Base-by-base conservation (phyloP, 441 rosid genomes). In the Mallotus repandus region DNA sequence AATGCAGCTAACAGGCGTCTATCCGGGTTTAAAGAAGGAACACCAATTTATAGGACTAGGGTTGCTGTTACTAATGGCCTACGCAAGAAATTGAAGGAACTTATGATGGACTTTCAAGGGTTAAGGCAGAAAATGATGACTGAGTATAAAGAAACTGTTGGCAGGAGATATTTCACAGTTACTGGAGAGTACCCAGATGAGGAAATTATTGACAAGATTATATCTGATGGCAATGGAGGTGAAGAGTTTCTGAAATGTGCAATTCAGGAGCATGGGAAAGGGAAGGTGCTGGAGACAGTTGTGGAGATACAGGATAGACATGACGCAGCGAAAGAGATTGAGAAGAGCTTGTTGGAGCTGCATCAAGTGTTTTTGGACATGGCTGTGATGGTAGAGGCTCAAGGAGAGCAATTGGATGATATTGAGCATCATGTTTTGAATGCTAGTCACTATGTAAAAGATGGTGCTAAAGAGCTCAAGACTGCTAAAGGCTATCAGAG, bases 101-200 rank as follows among this genome's bases (percentile, higher is more conserved):
- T 95, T 69, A 95, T 95, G 98, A 87, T 95, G 98, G 98, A 93
- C 68, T 95, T 95, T 74, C 99, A 95, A 69, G 96, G 80, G 14
- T 52, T 91, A 71, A 88, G 99, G 74, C 98, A 91, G 84, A 91
- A 80, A 81, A 89, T 89, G 92, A 91, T 93, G 94, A 86, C 87
- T 0, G 98, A 95, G 88, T 85, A 93, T 21, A 91, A 91, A 75
- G 97, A 95, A n/a, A 88, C 96, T 10, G 87, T 95, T 22, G 97
- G 90, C 69, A 87, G 97, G 80, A 85, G 98, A 78, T 95, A 95
- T 79, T 95, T 81, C 19, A 95, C 99, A 0, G 98, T 93, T 4
- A 95, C 97, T 0, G 99, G 99, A 15, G 93, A 95, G 70, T 60
- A 89, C 81, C 95, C 97, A 0, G 85, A 88, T 69, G 97, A 95